Percentiles rank a stretch among this genome's conserved stretches.
These are phyloP conservation scores for Monilinia fructicola DNA, from an alignment of 2,329 filamentous ascomycete species.

Conservation along the genomic window DNA sequence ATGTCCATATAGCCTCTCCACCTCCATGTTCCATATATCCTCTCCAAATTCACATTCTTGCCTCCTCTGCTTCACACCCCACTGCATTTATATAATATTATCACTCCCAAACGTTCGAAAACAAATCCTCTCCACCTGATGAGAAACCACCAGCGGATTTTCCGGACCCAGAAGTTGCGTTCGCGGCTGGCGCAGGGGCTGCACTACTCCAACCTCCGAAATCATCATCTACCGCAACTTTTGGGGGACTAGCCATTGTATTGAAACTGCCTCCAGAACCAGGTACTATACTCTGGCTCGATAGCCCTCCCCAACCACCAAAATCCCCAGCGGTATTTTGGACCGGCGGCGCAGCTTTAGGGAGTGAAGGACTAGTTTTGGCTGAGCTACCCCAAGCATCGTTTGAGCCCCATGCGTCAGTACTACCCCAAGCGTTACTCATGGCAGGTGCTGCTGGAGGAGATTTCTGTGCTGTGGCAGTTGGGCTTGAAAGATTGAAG, in stretches of 20 bases:
- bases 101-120: constrained; percentile 93
- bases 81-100: constrained; percentile 17
- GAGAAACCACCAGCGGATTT: constrained; percentile 18
- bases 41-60: neutral
- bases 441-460: constrained; percentile 44
- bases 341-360: constrained; percentile 44
- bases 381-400: constrained; percentile 78
- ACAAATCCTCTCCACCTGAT: constrained; percentile 74
- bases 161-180: constrained; percentile 57
- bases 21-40: neutral
- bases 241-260: constrained; percentile 50
- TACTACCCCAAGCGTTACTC: constrained; percentile 43
- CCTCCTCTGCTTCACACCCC: neutral
- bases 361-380: constrained; percentile 48
- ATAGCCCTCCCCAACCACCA: constrained; percentile 51
- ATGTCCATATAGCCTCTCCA: neutral
- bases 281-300: constrained; percentile 60
- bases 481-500: constrained; percentile 72
- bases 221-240: constrained; percentile 85
- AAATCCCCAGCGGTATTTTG: constrained; percentile 57
- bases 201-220: constrained; percentile 93
- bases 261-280: constrained; percentile 64
- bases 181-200: constrained; percentile 57
- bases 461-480: constrained; percentile 46
- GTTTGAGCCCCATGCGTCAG: constrained; percentile 79